These are phyloP conservation scores for Pyrus communis DNA, from an alignment of 306 rosid genomes.

Conservation along the genomic window DNA sequence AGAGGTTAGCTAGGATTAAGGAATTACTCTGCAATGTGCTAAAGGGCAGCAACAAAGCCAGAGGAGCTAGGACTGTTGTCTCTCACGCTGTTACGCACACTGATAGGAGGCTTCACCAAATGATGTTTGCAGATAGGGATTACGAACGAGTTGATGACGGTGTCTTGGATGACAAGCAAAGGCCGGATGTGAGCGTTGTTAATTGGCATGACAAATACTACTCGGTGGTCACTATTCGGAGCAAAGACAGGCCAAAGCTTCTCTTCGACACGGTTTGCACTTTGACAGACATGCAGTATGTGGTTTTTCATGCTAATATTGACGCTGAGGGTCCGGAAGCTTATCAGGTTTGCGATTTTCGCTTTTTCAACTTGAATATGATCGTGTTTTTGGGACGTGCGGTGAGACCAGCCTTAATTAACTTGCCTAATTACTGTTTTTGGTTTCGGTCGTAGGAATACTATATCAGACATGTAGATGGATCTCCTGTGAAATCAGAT, in stretches of 20 bases:
- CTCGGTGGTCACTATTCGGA: constrained; percentile 67
- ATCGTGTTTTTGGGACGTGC: not conserved
- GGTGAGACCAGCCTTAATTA: not conserved
- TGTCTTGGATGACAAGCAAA: constrained; percentile 51
- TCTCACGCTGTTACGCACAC: constrained; percentile 67
- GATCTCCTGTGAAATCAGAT: constrained; percentile 94
- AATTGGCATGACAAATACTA: constrained; percentile 82
- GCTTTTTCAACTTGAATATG: not conserved
- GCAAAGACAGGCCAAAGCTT: constrained; percentile 90
- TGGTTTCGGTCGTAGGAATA: constrained; percentile 56
- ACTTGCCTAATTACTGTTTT: constrained; percentile 16
- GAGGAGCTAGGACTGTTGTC: constrained; percentile 70
- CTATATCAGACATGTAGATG: constrained; percentile 81
- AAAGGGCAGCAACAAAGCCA: constrained; percentile 61
- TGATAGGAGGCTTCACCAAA: constrained; percentile 89
- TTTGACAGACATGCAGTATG: constrained; percentile 94
- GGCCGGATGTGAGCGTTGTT: constrained; percentile 76
- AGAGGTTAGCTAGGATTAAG: constrained; percentile 59
- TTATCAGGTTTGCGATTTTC: constrained; percentile 54
- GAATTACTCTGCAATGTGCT: constrained; percentile 78
- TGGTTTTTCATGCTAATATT: constrained; percentile 80
- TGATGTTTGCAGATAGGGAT: constrained; percentile 96
- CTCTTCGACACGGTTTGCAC: constrained; percentile 90
- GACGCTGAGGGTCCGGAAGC: constrained; percentile 88
- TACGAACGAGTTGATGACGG: constrained; percentile 48